Base-by-base conservation (phyloP, 1,284 basidiomycete genomes). In the Apiotrichum domesticum region DNA sequence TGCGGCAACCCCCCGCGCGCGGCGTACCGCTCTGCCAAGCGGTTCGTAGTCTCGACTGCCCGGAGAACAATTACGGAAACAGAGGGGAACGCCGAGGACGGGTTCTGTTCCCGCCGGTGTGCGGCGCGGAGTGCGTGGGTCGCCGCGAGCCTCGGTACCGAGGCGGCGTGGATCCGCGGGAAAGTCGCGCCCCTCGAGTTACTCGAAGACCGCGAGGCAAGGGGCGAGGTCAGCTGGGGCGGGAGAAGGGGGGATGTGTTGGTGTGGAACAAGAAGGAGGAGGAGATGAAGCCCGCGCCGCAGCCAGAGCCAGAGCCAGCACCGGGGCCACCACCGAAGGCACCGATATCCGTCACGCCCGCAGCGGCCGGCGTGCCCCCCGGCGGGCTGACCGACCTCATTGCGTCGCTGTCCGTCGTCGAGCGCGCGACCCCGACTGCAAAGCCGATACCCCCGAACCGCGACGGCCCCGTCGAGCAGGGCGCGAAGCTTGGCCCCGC, bases 61-160 rank as follows among this genome's bases (percentile, higher is more conserved):
- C 52, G 54, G 7, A 57, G 64, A 6, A 66, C 62, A 3, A 70
- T 74, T 46, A 66, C 63, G 9, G 59, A 64, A n/a, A 53, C 51
- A 1, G 58, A 66, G 33, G 72, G 70, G 1, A 74, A 74, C 49
- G 59, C 56, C 15, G 68, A 69, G 44, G 65, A 74, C 34, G 70
- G 65, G 32, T 74, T 61, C 47, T 74, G 72, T 47, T 44, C 45
- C 9, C 61, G 55, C 11, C 51, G 49, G 35, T 74, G 72, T 44
- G 55, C 50, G n/a, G 57, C 55, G 39, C 54, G 63, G 45, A 63
- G 60, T 13, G 53, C 43, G 10, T 74, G 63, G 64, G 61, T 72
- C 11, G 61, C 63, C 15, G 50, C 57, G 8, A 46, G 54, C 15
- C 54, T 74, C 37, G 63, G 55, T 4, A 62, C 49, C 11, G 67